A percentile compares a stretch with the other conserved stretches of the same genome.
Evolutionary conservation across 352 stramenopile species (phyloP).

Genomic region (Discostella stelligera): DNA sequence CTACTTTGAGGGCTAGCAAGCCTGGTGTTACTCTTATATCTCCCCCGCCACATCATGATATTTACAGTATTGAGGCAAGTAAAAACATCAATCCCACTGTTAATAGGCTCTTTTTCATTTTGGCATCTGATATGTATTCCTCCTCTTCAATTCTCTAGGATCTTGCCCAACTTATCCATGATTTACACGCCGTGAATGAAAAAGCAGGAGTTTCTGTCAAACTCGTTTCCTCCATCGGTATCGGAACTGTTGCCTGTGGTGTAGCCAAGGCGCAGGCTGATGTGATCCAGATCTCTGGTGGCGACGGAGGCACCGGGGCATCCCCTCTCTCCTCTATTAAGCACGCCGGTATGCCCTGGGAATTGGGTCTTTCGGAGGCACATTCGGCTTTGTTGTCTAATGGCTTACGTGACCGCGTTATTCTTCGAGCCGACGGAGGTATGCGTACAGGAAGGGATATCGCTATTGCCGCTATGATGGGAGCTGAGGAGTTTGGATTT

Average conservation of each 20-base stretch:
- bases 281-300: constrained; percentile 87
- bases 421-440: constrained; percentile 84
- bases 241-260: constrained; percentile 87
- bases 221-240: constrained; percentile 87
- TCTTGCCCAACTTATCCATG: constrained; percentile 88
- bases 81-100: not conserved
- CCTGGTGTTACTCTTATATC: constrained; percentile 87
- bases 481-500: constrained; percentile 87
- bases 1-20: constrained; percentile 83
- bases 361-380: constrained; percentile 85
- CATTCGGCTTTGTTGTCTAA: constrained; percentile 85
- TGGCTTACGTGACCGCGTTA: constrained; percentile 82
- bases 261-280: constrained; percentile 87
- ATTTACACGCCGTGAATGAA: constrained; percentile 88
- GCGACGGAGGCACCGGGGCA: constrained; percentile 86
- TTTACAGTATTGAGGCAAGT: constrained; percentile 86
- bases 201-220: constrained; percentile 86
- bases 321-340: constrained; percentile 87
- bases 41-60: constrained; percentile 89
- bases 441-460: constrained; percentile 87
- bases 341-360: constrained; percentile 86
- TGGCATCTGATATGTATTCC: not conserved
- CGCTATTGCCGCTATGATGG: constrained; percentile 84
- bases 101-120: constrained; percentile 6
- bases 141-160: constrained; percentile 56